Conservation (phyloP, 306 rosid species). For the Vigna radiata region DNA sequence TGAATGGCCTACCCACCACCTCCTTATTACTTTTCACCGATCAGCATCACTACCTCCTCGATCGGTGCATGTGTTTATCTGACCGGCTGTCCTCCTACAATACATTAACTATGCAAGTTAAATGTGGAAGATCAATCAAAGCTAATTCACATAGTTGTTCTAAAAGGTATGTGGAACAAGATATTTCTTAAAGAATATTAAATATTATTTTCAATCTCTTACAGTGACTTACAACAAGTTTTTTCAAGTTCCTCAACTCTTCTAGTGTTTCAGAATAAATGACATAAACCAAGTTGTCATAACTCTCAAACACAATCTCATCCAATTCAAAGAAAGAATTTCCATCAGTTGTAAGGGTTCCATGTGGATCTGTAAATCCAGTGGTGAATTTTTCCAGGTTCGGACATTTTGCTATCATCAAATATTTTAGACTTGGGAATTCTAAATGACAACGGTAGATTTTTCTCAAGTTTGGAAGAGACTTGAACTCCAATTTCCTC, state of each 20-base stretch:
- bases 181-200: too few species aligned
- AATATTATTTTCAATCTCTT: too few species aligned
- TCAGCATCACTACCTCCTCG: too few species aligned
- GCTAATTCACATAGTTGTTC: not conserved
- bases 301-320: constrained; percentile 13
- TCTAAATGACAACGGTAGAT: fast-evolving
- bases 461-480: not conserved
- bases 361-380: not conserved
- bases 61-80: too few species aligned
- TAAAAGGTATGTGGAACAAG: not conserved
- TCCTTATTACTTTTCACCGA: too few species aligned
- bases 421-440: too few species aligned
- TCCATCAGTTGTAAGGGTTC: not conserved
- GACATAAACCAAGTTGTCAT: constrained; percentile 9
- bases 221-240: not conserved
- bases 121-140: not conserved
- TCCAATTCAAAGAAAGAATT: constrained; percentile 3
- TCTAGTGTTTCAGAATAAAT: constrained; percentile 20
- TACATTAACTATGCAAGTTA: not conserved
- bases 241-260: constrained; percentile 28
- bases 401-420: constrained; percentile 1
- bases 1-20: too few species aligned
- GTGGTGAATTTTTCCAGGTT: not conserved
- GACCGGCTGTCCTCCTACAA: too few species aligned
- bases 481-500: not conserved